phyloP scores from a whole-genome alignment of 495 filamentous ascomycete genomes.

The Penicillium psychrofluorescens region DNA sequence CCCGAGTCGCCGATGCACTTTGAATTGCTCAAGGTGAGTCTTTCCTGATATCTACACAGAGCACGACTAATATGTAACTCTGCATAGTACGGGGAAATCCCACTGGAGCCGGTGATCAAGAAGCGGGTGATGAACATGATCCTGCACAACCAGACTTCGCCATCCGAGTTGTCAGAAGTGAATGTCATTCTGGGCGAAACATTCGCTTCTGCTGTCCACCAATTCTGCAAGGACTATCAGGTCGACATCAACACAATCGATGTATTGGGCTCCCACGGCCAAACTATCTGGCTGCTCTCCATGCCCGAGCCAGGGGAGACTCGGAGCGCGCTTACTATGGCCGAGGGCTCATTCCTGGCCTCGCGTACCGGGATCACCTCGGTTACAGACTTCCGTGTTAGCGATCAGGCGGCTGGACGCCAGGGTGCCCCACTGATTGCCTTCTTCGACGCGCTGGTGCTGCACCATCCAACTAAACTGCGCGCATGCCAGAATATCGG shows the following conservation, averaged over 20 bases:
- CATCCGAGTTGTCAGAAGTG: constrained; percentile 45
- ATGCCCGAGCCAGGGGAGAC: constrained; percentile 45
- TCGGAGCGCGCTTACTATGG: constrained; percentile 41
- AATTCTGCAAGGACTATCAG: constrained; percentile 37
- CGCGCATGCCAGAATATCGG: constrained; percentile 55
- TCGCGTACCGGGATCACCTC: constrained; percentile 37
- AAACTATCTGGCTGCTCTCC: constrained; percentile 51
- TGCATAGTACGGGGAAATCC: constrained; percentile 31
- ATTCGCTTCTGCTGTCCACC: constrained; percentile 40
- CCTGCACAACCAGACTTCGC: constrained; percentile 42
- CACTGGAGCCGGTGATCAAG: constrained; percentile 45
- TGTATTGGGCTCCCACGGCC: constrained; percentile 49
- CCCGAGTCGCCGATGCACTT: constrained; percentile 44
- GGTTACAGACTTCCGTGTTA: constrained; percentile 39
- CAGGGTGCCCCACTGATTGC: constrained; percentile 40
- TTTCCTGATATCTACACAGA: constrained; percentile 27
- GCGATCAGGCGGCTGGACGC: constrained; percentile 37
- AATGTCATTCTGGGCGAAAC: constrained; percentile 46
- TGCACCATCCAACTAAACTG: constrained; percentile 49
- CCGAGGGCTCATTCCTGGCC: constrained; percentile 36
- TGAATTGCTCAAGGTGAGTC: constrained; percentile 30
- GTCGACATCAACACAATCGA: constrained; percentile 44
- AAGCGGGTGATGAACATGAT: constrained; percentile 50
- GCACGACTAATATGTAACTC: too few species aligned
- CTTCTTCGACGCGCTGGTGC: constrained; percentile 42